Conservation (phyloP, 2,329 filamentous ascomycete species). For the Verticillium isaacii region DNA sequence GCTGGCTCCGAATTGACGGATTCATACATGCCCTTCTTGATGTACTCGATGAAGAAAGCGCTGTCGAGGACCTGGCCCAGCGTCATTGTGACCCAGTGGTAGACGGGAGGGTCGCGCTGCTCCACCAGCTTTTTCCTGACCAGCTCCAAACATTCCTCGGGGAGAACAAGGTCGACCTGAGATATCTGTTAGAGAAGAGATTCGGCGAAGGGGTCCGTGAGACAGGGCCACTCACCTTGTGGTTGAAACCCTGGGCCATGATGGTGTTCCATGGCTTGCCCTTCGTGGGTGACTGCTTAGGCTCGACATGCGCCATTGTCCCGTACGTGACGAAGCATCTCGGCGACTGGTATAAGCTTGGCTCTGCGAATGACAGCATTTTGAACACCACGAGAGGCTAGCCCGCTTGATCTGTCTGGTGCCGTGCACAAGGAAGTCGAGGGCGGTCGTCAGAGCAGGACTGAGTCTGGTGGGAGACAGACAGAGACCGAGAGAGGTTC, state of each 20-base stretch:
- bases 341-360: slow-evolving; percentile 47
- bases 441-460: neutral
- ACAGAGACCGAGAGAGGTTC: neutral
- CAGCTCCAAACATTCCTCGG: slow-evolving; percentile 53
- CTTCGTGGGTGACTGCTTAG: slow-evolving; percentile 64
- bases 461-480: neutral
- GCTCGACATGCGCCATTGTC: slow-evolving; percentile 64
- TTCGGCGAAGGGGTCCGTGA: neutral
- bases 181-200: neutral
- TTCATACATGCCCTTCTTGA: slow-evolving; percentile 62
- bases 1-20: neutral
- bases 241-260: slow-evolving; percentile 58
- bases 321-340: slow-evolving; percentile 75
- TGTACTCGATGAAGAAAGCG: slow-evolving; percentile 77
- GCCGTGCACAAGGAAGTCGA: neutral
- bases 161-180: slow-evolving; percentile 68
- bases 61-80: slow-evolving; percentile 67
- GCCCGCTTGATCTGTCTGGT: neutral
- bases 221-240: slow-evolving; percentile 48
- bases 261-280: slow-evolving; percentile 74
- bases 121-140: slow-evolving; percentile 48
- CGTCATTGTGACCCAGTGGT: slow-evolving; percentile 67
- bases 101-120: slow-evolving; percentile 35
- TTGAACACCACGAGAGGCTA: neutral
- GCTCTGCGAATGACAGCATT: slow-evolving; percentile 41